Evolutionary conservation across 345 rosid genomes (phyloP).

Genomic region (Eutrema japonicum): DNA sequence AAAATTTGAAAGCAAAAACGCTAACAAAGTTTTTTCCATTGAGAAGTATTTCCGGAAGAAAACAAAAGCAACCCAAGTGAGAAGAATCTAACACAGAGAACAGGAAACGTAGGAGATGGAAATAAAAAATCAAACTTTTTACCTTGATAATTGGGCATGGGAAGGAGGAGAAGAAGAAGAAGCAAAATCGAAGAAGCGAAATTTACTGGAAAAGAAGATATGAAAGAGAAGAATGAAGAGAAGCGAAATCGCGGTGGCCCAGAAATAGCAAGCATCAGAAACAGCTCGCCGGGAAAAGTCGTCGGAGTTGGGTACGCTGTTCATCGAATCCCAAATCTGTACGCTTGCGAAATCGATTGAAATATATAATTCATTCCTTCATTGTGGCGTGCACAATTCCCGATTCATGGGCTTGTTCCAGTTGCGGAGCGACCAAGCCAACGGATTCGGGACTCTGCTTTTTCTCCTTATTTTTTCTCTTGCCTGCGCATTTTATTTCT

Average conservation of each 20-base stretch:
- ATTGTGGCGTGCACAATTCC: not conserved
- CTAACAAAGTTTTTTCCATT: no score
- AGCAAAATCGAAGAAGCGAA: constrained; percentile 30
- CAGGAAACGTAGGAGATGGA: not conserved
- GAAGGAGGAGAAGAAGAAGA: constrained; percentile 19
- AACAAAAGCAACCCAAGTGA: not conserved
- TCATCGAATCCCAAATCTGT: constrained; percentile 20
- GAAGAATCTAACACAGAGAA: not conserved
- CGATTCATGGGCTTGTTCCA: not conserved
- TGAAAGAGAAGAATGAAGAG: constrained; percentile 31
- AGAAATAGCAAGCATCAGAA: not conserved
- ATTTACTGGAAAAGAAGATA: constrained; percentile 20
- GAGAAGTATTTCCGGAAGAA: no score
- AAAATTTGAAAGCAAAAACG: not conserved
- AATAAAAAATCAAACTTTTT: constrained; percentile 1
- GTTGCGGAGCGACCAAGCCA: not conserved
- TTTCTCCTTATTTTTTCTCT: not conserved
- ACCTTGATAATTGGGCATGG: constrained; percentile 27
- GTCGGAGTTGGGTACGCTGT: constrained; percentile 14
- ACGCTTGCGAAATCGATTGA: not conserved
- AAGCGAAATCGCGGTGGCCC: constrained; percentile 25
- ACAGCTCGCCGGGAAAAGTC: not conserved
- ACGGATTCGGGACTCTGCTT: constrained; percentile 20
- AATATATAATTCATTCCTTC: not conserved
- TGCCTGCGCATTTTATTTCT: not conserved